phyloP scores from a whole-genome alignment of 1,284 basidiomycete genomes.

The Clitocybe nebularis region DNA sequence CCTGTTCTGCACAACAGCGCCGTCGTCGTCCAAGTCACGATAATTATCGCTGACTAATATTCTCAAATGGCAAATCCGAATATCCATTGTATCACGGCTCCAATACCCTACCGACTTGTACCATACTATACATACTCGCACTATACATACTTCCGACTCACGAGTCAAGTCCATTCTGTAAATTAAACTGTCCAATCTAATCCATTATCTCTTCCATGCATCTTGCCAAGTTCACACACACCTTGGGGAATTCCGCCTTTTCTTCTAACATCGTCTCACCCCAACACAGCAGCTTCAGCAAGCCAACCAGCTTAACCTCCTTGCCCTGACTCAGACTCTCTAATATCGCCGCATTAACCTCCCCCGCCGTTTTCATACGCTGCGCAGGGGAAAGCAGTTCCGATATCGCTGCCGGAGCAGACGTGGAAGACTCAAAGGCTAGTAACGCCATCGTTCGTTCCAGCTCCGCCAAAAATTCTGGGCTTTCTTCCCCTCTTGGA shows the following conservation, averaged over 20 bases:
- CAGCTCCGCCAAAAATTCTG: constrained; percentile 88
- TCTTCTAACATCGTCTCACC: constrained; percentile 81
- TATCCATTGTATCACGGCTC: constrained; percentile 6
- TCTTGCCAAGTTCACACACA: constrained; percentile 20
- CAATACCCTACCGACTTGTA: constrained; percentile 1
- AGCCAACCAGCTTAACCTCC: constrained; percentile 85
- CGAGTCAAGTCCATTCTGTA: constrained; percentile 21
- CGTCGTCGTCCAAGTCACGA: constrained; percentile 9
- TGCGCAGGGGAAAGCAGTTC: constrained; percentile 84
- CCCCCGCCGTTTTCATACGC: constrained; percentile 87
- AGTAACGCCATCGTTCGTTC: constrained; percentile 95
- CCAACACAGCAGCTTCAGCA: constrained; percentile 86
- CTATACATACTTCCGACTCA: constrained; percentile 1
- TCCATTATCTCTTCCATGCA: background rate
- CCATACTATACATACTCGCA: constrained; percentile 1
- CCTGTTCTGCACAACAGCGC: too few species aligned
- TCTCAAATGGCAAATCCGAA: constrained; percentile 3
- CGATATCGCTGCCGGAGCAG: constrained; percentile 63
- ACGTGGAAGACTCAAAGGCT: constrained; percentile 76
- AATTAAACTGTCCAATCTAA: constrained; percentile 25
- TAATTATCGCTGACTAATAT: constrained; percentile 13
- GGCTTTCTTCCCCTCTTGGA: constrained; percentile 91
- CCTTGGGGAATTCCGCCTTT: constrained; percentile 72
- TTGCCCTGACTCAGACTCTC: constrained; percentile 89
- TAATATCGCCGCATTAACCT: constrained; percentile 94